A percentile compares a stretch with the other conserved stretches of the same genome.
Evolutionary conservation across 2,329 filamentous ascomycete species (phyloP).

Genomic region (Coniochaeta hoffmannii): DNA sequence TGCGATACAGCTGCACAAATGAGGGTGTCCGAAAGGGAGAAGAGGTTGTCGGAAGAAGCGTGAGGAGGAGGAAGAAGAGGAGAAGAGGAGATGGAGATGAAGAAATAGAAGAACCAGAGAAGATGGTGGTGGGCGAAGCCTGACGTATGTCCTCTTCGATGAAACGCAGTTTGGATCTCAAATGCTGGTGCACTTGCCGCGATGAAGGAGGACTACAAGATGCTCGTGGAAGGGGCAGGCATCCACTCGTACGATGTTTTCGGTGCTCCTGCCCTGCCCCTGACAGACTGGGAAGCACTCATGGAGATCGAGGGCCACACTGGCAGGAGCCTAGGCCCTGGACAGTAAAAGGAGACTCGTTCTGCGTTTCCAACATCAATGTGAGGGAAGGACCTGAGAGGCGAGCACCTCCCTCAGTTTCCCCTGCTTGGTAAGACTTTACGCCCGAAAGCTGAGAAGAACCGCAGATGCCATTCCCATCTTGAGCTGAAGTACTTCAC

Average conservation of each 20-base stretch:
- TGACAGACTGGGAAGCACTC: not conserved
- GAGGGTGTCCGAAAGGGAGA: constrained; percentile 4
- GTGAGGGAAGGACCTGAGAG: not conserved
- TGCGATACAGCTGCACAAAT: constrained; percentile 4
- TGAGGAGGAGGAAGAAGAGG: constrained; percentile 6
- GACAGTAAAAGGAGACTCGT: not conserved
- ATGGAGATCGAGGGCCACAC: not conserved
- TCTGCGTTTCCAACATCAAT: not conserved
- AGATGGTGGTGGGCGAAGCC: not conserved
- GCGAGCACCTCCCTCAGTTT: no score
- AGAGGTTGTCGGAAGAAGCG: constrained; percentile 1
- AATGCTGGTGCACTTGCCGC: not conserved
- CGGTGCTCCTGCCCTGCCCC: not conserved
- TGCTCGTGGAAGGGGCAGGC: not conserved
- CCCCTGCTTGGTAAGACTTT: no score
- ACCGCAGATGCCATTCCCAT: no score
- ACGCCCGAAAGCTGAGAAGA: no score
- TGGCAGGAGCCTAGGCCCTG: not conserved
- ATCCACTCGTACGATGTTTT: not conserved
- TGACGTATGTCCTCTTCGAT: not conserved
- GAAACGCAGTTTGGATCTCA: not conserved
- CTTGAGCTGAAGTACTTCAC: no score
- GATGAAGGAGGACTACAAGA: not conserved
- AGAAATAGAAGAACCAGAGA: constrained; percentile 9
- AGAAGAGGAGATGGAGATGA: constrained; percentile 7